Evolutionary conservation across 352 stramenopile species (phyloP).

Genomic region (Phytopythium litorale): DNA sequence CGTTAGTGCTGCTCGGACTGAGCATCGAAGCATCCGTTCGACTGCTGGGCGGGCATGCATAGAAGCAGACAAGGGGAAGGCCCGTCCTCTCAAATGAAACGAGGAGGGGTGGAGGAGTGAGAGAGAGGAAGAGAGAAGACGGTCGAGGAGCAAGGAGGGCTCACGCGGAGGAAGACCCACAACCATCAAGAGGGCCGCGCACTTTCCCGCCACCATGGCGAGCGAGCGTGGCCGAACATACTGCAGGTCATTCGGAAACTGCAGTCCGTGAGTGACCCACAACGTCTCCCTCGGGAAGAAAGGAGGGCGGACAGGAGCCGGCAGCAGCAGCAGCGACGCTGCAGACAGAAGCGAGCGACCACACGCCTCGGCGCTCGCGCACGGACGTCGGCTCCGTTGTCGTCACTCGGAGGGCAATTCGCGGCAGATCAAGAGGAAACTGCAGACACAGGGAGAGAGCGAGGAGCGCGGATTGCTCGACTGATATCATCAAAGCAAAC

Average conservation of each 20-base stretch:
- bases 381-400: neutral
- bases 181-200: neutral
- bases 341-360: neutral
- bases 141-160: neutral
- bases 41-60: slow-evolving; percentile 10
- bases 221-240: neutral
- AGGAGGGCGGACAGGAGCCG: neutral
- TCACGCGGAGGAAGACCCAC: neutral
- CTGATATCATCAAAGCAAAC: neutral
- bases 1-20: slow-evolving; percentile 23
- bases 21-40: slow-evolving; percentile 24
- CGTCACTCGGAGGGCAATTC: neutral
- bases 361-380: neutral
- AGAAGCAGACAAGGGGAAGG: neutral
- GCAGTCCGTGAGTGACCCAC: slow-evolving; percentile 3
- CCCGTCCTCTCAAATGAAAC: slow-evolving; percentile 1
- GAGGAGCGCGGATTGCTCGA: neutral
- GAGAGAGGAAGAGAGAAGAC: neutral
- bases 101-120: neutral
- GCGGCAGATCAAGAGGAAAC: slow-evolving; percentile 4
- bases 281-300: slow-evolving; percentile 1
- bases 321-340: neutral
- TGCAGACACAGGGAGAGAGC: neutral
- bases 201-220: neutral
- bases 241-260: slow-evolving; percentile 9